Base-by-base conservation (phyloP, 106 monocot species). In the Agapanthus africanus region DNA sequence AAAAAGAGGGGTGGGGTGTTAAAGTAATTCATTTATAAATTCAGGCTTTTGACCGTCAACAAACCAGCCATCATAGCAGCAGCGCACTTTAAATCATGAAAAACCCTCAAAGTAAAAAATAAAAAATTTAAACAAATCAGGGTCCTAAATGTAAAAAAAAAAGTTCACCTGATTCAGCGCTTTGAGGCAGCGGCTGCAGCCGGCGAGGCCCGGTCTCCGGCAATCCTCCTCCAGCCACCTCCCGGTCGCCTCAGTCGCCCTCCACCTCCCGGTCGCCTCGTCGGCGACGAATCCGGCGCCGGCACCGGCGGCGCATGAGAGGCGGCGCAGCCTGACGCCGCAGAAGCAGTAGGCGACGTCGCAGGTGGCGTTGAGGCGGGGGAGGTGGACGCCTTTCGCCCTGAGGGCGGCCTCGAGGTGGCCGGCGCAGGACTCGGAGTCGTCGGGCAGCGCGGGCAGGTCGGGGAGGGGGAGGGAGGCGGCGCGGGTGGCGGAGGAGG, bases 341-440 rank as follows among this genome's bases (percentile, higher is more conserved):
- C 95, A 95, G 77, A 79, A 88, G 74, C 91, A 91, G 75, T 77
- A 81, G 7, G 79, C 79, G 19, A 75, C 66, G 73, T 79, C 91
- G 81, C 91, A 91, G n/a, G 85, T 91, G 69, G 38, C 85, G 73
- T 91, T 91, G 54, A 81, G 77, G 25, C 79, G 76, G 7, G 82
- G 80, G 14, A 85, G 74, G 9, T 25, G 23, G 9, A 82, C 79
- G 3, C 94, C 83, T 7, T 65, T 70, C 19, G 67, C 61, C 3
- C 71, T 57, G n/a, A 95, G 72, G n/a, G 83, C 83, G 70, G 72
- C 63, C 78, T 86, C 83, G 2, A 71, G 76, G 16, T 47, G 46
- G 68, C 59, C 75, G 32, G 75, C 71, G 56, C 94, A 94, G 28
- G 84, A 39, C 73, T 94, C 94, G 3, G 90, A 84, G 64, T 87